phyloP scores from a whole-genome alignment of 2,329 filamentous ascomycete species.

The Leptoxyphium fumago region DNA sequence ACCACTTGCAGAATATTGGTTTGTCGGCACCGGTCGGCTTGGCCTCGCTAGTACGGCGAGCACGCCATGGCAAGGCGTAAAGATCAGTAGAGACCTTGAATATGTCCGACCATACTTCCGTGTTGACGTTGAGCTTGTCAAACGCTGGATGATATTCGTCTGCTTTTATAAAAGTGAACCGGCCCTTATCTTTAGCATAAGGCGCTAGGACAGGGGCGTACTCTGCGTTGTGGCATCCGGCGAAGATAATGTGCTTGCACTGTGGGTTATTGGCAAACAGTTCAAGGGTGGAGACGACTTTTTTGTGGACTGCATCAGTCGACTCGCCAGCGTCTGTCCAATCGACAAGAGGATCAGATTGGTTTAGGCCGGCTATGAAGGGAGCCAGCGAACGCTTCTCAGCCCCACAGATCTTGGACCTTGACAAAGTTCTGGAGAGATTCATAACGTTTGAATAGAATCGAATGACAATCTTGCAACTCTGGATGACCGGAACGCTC shows the following conservation, averaged over 20 bases:
- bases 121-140: not conserved
- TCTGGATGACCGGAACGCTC: slow-evolving; percentile 29
- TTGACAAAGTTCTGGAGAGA: slow-evolving; percentile 32
- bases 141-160: slow-evolving; percentile 40
- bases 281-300: slow-evolving; percentile 38
- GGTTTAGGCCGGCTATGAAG: slow-evolving; percentile 43
- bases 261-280: slow-evolving; percentile 43
- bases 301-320: slow-evolving; percentile 46
- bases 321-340: slow-evolving; percentile 47
- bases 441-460: slow-evolving; percentile 33
- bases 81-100: too few relatives aligned
- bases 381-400: slow-evolving; percentile 42
- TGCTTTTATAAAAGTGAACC: slow-evolving; percentile 41
- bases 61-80: too few relatives aligned
- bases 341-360: slow-evolving; percentile 43
- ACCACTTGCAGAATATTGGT: too few relatives aligned
- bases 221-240: slow-evolving; percentile 45
- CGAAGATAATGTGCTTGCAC: slow-evolving; percentile 51
- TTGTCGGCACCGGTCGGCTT: too few relatives aligned
- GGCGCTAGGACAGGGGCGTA: slow-evolving; percentile 43
- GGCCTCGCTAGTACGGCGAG: too few relatives aligned
- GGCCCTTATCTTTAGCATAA: slow-evolving; percentile 32
- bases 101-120: too few relatives aligned
- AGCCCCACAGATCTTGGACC: slow-evolving; percentile 34
- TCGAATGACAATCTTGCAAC: slow-evolving; percentile 36